Evolutionary conservation across 2,329 filamentous ascomycete species (phyloP).

Genomic region (Penicillium verrucosum): DNA sequence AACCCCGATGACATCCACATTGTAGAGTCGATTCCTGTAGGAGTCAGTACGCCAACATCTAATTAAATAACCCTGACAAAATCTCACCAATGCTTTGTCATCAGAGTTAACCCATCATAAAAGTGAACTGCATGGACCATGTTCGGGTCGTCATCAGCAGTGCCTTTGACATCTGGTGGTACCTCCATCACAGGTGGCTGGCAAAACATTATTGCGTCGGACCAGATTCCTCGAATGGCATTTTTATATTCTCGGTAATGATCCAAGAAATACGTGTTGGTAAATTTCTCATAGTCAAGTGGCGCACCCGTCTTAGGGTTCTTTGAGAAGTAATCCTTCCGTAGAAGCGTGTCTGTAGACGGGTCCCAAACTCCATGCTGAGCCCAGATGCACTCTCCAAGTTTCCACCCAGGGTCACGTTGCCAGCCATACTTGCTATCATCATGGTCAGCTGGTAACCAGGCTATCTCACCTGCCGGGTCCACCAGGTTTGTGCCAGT

Average conservation of each 20-base stretch:
- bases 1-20: slow-evolving; percentile 91
- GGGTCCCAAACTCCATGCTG: slow-evolving; percentile 96
- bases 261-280: slow-evolving; percentile 86
- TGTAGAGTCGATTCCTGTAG: slow-evolving; percentile 79
- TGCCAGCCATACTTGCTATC: slow-evolving; percentile 89
- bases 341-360: slow-evolving; percentile 68
- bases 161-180: slow-evolving; percentile 82
- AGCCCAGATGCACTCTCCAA: slow-evolving; percentile 95
- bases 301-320: slow-evolving; percentile 69
- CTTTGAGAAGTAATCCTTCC: slow-evolving; percentile 83
- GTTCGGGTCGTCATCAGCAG: slow-evolving; percentile 79
- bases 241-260: slow-evolving; percentile 75
- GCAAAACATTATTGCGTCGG: slow-evolving; percentile 80
- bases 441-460: slow-evolving; percentile 79
- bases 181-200: slow-evolving; percentile 91
- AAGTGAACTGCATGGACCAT: slow-evolving; percentile 94
- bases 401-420: slow-evolving; percentile 79
- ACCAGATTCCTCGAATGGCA: slow-evolving; percentile 71
- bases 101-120: slow-evolving; percentile 92
- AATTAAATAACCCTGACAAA: not conserved
- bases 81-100: slow-evolving; percentile 87
- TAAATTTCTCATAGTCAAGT: slow-evolving; percentile 81
- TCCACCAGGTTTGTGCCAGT: slow-evolving; percentile 79
- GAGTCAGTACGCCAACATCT: slow-evolving; percentile 9
- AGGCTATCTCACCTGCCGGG: slow-evolving; percentile 78